phyloP scores from a whole-genome alignment of 441 rosid species.

The Geranium incanum region DNA sequence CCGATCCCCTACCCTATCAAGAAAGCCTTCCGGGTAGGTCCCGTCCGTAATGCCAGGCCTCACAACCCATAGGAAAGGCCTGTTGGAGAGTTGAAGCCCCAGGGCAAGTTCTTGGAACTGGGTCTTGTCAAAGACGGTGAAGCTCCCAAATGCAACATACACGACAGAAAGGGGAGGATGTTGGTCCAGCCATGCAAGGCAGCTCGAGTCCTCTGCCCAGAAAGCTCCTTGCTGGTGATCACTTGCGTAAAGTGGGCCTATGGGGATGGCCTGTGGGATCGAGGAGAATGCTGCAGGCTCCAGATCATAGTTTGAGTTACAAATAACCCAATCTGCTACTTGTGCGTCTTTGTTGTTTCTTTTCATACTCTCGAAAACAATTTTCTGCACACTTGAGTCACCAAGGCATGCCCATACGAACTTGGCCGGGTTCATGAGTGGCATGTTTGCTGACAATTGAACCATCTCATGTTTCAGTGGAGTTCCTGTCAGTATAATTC shows the following conservation, averaged over 20 bases:
- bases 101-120: conserved; percentile 48
- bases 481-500: conserved; percentile 15
- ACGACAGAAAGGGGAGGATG: conserved; percentile 41
- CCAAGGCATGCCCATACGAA: conserved; percentile 21
- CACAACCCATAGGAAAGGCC: conserved; percentile 42
- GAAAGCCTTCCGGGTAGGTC: conserved; percentile 24
- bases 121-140: conserved; percentile 25
- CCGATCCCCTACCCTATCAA: conserved; percentile 15
- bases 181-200: conserved; percentile 50
- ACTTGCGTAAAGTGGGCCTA: conserved; percentile 36
- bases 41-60: conserved; percentile 23
- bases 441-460: conserved; percentile 20
- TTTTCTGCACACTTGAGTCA: background rate
- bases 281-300: conserved; percentile 38
- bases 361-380: background rate
- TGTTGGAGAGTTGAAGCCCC: conserved; percentile 40
- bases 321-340: conserved; percentile 35
- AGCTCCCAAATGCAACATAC: conserved; percentile 62
- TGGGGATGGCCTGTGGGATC: conserved; percentile 28
- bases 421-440: conserved; percentile 8
- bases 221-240: conserved; percentile 23
- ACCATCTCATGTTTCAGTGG: conserved; percentile 13
- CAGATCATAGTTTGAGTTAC: conserved; percentile 43
- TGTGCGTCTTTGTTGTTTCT: background rate
- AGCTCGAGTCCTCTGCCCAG: conserved; percentile 43